phyloP scores from a whole-genome alignment of 345 rosid genomes.

The Nephelium lappaceum region DNA sequence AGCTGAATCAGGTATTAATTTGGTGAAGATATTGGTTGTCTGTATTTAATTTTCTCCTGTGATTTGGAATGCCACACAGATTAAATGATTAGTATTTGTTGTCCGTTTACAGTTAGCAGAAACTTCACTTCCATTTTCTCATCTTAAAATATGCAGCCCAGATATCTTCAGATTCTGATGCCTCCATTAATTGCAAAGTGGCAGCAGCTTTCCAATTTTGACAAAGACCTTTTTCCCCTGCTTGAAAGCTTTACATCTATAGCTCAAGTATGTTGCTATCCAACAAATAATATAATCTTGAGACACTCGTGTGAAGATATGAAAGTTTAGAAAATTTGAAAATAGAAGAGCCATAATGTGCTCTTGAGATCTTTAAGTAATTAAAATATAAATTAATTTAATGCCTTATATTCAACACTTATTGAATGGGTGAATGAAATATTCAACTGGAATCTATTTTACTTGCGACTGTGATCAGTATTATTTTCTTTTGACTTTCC shows the following conservation, averaged over 20 bases:
- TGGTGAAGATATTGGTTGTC: slow-evolving; percentile 8
- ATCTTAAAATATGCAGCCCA: slow-evolving; percentile 57
- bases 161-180: slow-evolving; percentile 84
- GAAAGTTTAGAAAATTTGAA: not conserved
- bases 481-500: slow-evolving; percentile 32
- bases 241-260: slow-evolving; percentile 93
- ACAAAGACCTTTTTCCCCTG: slow-evolving; percentile 90
- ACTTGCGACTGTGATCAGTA: not conserved
- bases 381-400: not conserved
- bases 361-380: not conserved
- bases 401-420: not conserved
- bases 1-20: slow-evolving; percentile 72
- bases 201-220: slow-evolving; percentile 90
- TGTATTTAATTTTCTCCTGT: not conserved
- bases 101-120: not conserved
- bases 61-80: not conserved
- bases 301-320: not conserved
- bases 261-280: slow-evolving; percentile 64
- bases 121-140: slow-evolving; percentile 17
- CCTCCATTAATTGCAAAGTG: slow-evolving; percentile 93
- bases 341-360: not conserved
- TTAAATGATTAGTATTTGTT: not conserved
- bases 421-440: slow-evolving; percentile 2
- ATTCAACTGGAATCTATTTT: not conserved
- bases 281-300: not conserved